phyloP scores from a whole-genome alignment of 768 basidiomycete genomes.

The Tylopilus subfusipes region DNA sequence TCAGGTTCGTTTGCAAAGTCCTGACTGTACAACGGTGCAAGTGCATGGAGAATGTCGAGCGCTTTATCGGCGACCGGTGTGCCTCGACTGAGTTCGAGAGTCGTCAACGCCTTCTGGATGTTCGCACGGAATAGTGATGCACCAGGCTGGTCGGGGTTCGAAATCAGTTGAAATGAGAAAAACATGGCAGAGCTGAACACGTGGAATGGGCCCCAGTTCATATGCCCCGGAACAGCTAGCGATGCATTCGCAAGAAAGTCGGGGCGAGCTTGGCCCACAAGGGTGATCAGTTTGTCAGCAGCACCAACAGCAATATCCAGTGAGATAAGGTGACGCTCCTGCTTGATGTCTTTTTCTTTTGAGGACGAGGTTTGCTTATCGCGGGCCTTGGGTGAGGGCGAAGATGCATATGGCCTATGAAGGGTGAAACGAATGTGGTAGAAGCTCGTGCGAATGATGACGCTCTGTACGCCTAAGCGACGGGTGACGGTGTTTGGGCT shows the following conservation, averaged over 20 bases:
- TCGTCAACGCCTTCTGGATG: slow-evolving; percentile 64
- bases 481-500: slow-evolving; percentile 56
- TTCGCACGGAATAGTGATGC: slow-evolving; percentile 73
- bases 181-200: slow-evolving; percentile 87
- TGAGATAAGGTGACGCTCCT: slow-evolving; percentile 50
- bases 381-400: slow-evolving; percentile 21
- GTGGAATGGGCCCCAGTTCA: slow-evolving; percentile 82
- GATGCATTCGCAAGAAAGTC: slow-evolving; percentile 70
- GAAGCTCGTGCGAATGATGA: slow-evolving; percentile 73
- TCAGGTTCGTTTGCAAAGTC: slow-evolving; percentile 51
- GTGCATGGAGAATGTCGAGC: slow-evolving; percentile 62
- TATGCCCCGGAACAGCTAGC: slow-evolving; percentile 73
- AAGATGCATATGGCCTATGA: slow-evolving; percentile 67
- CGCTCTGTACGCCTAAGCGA: slow-evolving; percentile 74
- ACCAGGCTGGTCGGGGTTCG: slow-evolving; percentile 75
- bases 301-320: slow-evolving; percentile 72
- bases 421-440: slow-evolving; percentile 83
- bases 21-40: slow-evolving; percentile 69
- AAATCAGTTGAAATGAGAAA: slow-evolving; percentile 85
- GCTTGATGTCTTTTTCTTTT: slow-evolving; percentile 24
- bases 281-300: slow-evolving; percentile 74
- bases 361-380: slow-evolving; percentile 33
- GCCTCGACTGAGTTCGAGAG: slow-evolving; percentile 63
- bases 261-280: slow-evolving; percentile 71
- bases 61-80: slow-evolving; percentile 72